Base-by-base conservation (phyloP, 2,329 filamentous ascomycete genomes). In the Fusarium cyanostomum region DNA sequence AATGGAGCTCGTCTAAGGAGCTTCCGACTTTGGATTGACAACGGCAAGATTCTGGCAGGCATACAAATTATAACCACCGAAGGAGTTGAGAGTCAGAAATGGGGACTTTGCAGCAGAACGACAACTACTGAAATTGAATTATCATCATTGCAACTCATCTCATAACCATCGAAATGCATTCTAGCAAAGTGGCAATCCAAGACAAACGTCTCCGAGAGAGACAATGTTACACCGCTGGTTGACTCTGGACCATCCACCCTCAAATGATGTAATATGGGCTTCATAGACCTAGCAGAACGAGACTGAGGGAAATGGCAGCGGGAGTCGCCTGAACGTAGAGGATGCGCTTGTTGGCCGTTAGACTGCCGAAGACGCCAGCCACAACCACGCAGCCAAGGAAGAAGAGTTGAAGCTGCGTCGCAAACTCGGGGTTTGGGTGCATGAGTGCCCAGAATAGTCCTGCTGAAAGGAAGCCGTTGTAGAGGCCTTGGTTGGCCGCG, bases 401-500 rank as follows among this genome's bases (percentile, higher is more conserved):
- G 67, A 84, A 84, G n/a, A 81, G 59, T 35, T 75, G 72, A 44
- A 84, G 73, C 71, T 84, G 79, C 4, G 51, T 63, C 13, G 74
- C 77, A 56, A 84, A 78, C 33, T 72, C 77, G 7, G 72, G 51
- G 7, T 75, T 74, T 1, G 81, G 80, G 64, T 84, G 81, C 4
- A 73, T n/a, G n/a, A 83, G 60, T 4, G 78, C 76, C 82, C 82
- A 84, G 24, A 73, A 56, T 2, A 84, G 70, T 0, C 82, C 82
- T 2, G 81, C 81, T 4, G 81, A 78, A n/a, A 84, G 73, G 52
- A 84, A 82, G 37, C 82, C 81, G 66, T 84, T 84, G 73, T 84
- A 84, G 7, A 84, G 74, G 16, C 82, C 82, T 67, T 84, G 81
- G 69, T 84, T 84, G 49, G 79, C 79, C 42, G 80, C 82, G 31